These are phyloP conservation scores for Botrytis paeoniae DNA, from an alignment of 2,329 filamentous ascomycete genomes.

Conservation along the genomic window DNA sequence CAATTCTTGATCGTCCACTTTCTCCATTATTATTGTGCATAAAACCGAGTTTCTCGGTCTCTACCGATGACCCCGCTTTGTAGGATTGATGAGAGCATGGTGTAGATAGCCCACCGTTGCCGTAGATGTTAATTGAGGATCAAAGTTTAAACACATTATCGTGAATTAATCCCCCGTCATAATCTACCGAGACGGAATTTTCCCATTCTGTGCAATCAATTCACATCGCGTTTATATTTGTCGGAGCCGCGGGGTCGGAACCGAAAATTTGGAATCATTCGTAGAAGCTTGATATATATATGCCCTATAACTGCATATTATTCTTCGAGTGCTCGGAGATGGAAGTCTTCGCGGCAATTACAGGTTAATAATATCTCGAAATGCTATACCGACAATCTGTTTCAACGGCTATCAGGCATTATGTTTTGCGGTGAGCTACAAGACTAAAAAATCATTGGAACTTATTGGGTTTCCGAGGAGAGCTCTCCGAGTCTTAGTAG, in stretches of 20 bases:
- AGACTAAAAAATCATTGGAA: background rate
- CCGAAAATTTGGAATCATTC: background rate
- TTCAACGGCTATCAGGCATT: background rate
- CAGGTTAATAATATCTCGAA: background rate
- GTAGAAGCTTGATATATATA: background rate
- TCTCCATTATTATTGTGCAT: conserved; percentile 14
- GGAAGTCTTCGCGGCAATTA: background rate
- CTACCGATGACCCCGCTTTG: conserved; percentile 8
- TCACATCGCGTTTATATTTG: background rate
- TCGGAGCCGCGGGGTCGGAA: background rate
- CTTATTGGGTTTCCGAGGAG: background rate
- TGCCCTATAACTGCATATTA: background rate
- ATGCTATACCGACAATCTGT: background rate
- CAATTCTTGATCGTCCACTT: conserved; percentile 8
- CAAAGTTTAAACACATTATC: background rate
- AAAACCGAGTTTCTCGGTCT: conserved; percentile 10
- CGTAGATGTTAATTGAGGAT: background rate
- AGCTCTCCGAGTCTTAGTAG: background rate
- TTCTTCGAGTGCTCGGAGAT: background rate
- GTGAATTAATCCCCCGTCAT: background rate
- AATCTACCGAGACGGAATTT: background rate
- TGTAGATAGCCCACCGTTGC: background rate
- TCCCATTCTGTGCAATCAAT: background rate
- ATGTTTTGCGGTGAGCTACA: background rate
- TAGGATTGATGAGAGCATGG: background rate